Evolutionary conservation across 2,329 filamentous ascomycete species (phyloP), one percentile per base, ranked within the genome.

Genomic region (Hymenotorrendiella dingleyae): DNA sequence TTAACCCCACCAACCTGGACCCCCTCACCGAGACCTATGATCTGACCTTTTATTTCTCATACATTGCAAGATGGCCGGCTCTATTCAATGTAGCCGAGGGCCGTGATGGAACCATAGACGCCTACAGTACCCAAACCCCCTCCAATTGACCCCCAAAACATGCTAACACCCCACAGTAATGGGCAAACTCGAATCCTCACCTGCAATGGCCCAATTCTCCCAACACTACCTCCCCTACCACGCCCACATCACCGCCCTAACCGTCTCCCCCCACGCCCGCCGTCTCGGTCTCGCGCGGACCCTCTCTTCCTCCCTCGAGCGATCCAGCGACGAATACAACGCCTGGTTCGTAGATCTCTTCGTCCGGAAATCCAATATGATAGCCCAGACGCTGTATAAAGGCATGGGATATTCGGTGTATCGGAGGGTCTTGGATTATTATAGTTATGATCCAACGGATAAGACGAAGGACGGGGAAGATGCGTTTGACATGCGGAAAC

Each of bases 141-240:
- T 28, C 32, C 36, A 29, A 26, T n/a, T 28, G 11, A 26, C 14
- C 21, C 11, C 34, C 19, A 24, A 37, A 17, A 37, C 27, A 20
- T 8, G 26, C 23, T n/a, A 40, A 38, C 30, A 26, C 30, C 42
- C 16, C 28, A 40, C 53, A 95, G 90, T 98, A 62, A 94, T 98
- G 78, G 93, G 91, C 61, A 98, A 98, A 70, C 78, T 94, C 47
- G 91, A 97, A 70, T 82, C 88, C 51, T 94, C 88, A 42, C 84
- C 86, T 12, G 72, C 86, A 33, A 11, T 33, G 10, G 80, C 81
- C 40, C 78, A 85, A 62, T 74, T 79, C 46, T 93, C 87, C 37
- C 75, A 83, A 58, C 89, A 96, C 68, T 94, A 94, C 68, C 83
- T 95, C n/a, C 91, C 91, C n/a, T 97, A 89, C 87, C 93, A 98